These are phyloP conservation scores for Lentinula novae-zelandiae DNA, from an alignment of 1,284 basidiomycete species.

Conservation along the genomic window DNA sequence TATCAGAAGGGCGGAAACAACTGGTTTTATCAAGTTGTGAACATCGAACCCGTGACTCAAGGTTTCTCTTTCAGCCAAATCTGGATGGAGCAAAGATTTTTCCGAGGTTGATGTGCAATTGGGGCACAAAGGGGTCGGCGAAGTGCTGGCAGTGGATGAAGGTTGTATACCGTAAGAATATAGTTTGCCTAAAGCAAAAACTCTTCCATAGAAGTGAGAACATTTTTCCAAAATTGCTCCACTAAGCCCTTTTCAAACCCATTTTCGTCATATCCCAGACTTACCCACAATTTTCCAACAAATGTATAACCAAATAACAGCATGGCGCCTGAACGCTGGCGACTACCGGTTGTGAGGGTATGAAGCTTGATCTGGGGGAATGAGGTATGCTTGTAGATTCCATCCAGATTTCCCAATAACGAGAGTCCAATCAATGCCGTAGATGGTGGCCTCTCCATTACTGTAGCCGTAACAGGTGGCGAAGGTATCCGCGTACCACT, in stretches of 20 bases:
- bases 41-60: too few species aligned
- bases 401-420: constrained; percentile 76
- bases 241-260: constrained; percentile 61
- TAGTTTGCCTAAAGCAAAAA: constrained; percentile 1
- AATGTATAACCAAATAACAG: constrained; percentile 77
- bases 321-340: constrained; percentile 70
- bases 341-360: constrained; percentile 72
- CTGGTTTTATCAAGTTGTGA: too few species aligned
- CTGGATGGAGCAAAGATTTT: too few species aligned
- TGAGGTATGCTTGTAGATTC: constrained; percentile 62
- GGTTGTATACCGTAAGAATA: too few species aligned
- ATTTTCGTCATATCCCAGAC: constrained; percentile 71
- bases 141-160: too few species aligned
- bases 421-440: constrained; percentile 70
- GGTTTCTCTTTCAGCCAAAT: too few species aligned
- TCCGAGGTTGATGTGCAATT: background rate
- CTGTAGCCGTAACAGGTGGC: constrained; percentile 21
- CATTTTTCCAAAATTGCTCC: constrained; percentile 53
- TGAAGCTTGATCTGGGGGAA: constrained; percentile 58
- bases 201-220: constrained; percentile 49
- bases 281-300: constrained; percentile 67
- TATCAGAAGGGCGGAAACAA: too few species aligned
- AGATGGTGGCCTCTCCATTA: constrained; percentile 36
- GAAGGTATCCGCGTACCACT: constrained; percentile 38
- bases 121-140: background rate